phyloP scores from a whole-genome alignment of 192 early-diverging fungal species.

The Phlyctochytrium arcticum region DNA sequence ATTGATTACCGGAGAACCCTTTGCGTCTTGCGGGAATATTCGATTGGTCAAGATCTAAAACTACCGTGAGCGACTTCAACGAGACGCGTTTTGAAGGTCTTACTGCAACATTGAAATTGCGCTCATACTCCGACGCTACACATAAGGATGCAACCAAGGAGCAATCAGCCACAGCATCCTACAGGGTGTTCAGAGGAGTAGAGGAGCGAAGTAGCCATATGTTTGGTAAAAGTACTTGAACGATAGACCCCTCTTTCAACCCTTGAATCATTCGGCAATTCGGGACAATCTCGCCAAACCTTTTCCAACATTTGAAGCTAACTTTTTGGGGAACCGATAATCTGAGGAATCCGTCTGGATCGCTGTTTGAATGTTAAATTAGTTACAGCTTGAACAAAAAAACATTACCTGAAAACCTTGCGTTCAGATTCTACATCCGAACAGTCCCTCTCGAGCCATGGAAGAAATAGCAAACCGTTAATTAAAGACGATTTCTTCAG shows the following conservation, averaged over 20 bases:
- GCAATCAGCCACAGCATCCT: conserved; percentile 93
- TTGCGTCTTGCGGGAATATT: conserved; percentile 77
- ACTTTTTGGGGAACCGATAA: too few relatives aligned
- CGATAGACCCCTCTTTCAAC: conserved; percentile 44
- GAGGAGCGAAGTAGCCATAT: too few relatives aligned
- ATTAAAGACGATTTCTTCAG: conserved; percentile 65
- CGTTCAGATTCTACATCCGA: too few relatives aligned
- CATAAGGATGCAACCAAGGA: conserved; percentile 92
- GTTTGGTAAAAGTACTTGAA: conserved; percentile 45
- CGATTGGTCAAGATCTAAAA: conserved; percentile 71
- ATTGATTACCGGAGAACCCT: conserved; percentile 74
- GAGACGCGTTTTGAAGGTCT: neutral
- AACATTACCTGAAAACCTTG: conserved; percentile 47
- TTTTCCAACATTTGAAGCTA: conserved; percentile 77
- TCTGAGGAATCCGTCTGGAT: too few relatives aligned
- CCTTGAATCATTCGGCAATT: conserved; percentile 64
- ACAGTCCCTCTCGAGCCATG: conserved; percentile 68
- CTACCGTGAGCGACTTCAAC: neutral
- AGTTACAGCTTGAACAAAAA: too few relatives aligned
- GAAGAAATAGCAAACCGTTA: conserved; percentile 67
- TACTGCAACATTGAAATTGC: conserved; percentile 54
- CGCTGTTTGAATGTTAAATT: too few relatives aligned
- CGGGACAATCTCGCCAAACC: conserved; percentile 69
- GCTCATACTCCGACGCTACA: conserved; percentile 77
- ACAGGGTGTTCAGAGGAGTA: conserved; percentile 25